Evolutionary conservation across 139 green algal genomes (phyloP).

Genomic region (Chlorella sp.): DNA sequence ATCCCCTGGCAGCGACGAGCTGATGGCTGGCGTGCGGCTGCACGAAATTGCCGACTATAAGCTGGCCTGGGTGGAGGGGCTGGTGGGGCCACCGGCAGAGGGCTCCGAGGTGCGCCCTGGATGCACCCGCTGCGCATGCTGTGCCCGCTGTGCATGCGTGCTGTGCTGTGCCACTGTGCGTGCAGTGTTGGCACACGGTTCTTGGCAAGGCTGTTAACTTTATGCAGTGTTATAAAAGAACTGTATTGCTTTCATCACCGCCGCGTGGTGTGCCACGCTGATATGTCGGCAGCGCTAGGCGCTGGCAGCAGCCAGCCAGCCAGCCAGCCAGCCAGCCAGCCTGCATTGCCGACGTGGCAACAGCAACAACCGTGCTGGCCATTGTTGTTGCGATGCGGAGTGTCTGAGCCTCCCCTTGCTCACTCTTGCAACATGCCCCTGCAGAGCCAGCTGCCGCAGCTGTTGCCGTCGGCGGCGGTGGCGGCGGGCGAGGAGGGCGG

Average conservation of each 20-base stretch:
- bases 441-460: slow-evolving; percentile 46
- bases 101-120: slow-evolving; percentile 19
- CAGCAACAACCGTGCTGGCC: neutral
- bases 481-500: neutral
- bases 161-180: too few relatives aligned
- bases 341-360: neutral
- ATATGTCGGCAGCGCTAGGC: too few relatives aligned
- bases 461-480: slow-evolving; percentile 29
- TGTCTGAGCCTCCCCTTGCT: neutral
- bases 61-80: slow-evolving; percentile 66
- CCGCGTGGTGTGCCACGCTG: too few relatives aligned
- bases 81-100: slow-evolving; percentile 42
- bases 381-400: neutral
- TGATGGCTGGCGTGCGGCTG: slow-evolving; percentile 43
- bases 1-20: slow-evolving; percentile 42
- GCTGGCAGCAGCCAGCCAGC: neutral
- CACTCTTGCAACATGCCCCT: neutral
- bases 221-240: too few relatives aligned
- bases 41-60: slow-evolving; percentile 56
- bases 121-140: neutral
- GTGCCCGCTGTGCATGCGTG: neutral
- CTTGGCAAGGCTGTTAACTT: too few relatives aligned
- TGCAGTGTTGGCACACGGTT: too few relatives aligned
- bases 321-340: neutral
- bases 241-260: too few relatives aligned